phyloP scores from a whole-genome alignment of 1,284 basidiomycete genomes.

The Omphalotus olearius region DNA sequence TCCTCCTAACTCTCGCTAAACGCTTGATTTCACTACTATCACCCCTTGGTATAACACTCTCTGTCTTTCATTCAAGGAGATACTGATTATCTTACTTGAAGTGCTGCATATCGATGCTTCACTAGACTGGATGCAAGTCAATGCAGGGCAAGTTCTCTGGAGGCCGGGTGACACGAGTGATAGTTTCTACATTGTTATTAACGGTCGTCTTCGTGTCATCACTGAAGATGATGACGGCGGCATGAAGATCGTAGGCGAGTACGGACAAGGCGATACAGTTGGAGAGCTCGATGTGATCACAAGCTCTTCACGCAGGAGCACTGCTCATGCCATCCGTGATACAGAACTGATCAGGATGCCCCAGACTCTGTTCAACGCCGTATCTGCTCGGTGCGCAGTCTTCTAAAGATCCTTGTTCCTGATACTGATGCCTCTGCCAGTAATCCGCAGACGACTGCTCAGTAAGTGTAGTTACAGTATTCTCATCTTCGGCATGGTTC shows the following conservation, averaged over 20 bases:
- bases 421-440: constrained; percentile 31
- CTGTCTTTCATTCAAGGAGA: constrained; percentile 2
- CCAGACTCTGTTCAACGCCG: constrained; percentile 95
- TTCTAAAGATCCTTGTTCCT: neutral
- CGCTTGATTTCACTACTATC: constrained; percentile 91
- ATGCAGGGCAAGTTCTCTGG: constrained; percentile 91
- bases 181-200: constrained; percentile 98
- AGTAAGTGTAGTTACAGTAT: constrained; percentile 46
- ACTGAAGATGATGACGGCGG: constrained; percentile 66
- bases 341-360: constrained; percentile 98
- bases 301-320: constrained; percentile 81
- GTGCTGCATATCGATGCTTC: constrained; percentile 97
- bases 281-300: constrained; percentile 98
- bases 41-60: constrained; percentile 63
- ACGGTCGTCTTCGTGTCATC: constrained; percentile 89
- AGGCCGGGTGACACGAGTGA: constrained; percentile 87
- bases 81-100: constrained; percentile 26
- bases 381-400: constrained; percentile 67
- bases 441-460: constrained; percentile 93
- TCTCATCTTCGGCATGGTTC: neutral
- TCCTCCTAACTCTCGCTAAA: constrained; percentile 94
- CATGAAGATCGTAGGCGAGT: constrained; percentile 86
- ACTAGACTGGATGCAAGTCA: constrained; percentile 97
- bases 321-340: constrained; percentile 96
- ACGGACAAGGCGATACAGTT: constrained; percentile 87